Base-by-base conservation (phyloP, 2,329 filamentous ascomycete species). In the Aspergillus phoenicis region DNA sequence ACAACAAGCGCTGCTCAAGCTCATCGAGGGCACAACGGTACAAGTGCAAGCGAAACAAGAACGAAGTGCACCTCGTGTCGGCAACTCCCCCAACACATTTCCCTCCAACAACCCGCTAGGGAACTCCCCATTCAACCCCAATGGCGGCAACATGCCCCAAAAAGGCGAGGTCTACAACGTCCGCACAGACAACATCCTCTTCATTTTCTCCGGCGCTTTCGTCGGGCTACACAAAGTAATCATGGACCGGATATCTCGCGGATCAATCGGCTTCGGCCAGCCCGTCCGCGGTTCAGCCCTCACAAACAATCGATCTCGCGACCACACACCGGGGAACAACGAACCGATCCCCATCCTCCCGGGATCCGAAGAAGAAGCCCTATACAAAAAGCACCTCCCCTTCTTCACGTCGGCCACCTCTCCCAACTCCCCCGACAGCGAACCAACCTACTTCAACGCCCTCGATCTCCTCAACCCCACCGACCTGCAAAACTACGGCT, bases 201-300 rank as follows among this genome's bases (percentile, higher is more conserved):
- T 99, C 78, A 93, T 99, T 45, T 97, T 95, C 75, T 96, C 93
- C 11, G 95, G 95, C 17, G 95, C 95, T 17, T 99, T 99, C 73
- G 91, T 96, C 38, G 94, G 93, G 2, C 82, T 98, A 1, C 91
- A 97, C 71, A 97, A 96, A 74, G 85, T 90, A 36, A 86, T 99
- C 52, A 82, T 96, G 62, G 90, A 93, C 61, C 88, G 95, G n/a
- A 89, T 98, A 48, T 89, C 92, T 11, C 92, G 90, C 71, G 87
- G 88, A 10, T 90, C 91, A 3, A 94, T 99, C 67, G 95, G 95
- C 0, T 99, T 99, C 70, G 93, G 93, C 5, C 93, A 93, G 4
- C 88, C 90, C 22, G 85, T 98, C 17, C 87, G 90, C 26, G 78
- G 83, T 28, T 73, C 75, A 24, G 71, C 77, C n/a, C 72, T 66